Conservation (phyloP, 2,329 filamentous ascomycete species). For the Cladophialophora psammophila region DNA sequence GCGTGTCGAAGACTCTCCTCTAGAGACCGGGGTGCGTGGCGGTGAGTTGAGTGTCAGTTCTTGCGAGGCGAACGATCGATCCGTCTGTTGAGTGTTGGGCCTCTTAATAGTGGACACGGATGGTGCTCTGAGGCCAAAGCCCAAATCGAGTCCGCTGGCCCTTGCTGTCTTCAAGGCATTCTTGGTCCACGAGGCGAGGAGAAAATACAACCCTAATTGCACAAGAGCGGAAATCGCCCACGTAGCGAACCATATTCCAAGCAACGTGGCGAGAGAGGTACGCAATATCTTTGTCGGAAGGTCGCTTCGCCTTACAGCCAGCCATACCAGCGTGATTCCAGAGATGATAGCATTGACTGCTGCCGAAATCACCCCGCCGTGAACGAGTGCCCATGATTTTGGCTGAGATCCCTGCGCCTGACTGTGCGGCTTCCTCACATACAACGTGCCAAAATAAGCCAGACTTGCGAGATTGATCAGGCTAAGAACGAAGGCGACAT, state of each 20-base stretch:
- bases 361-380: conserved; percentile 22
- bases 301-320: conserved; percentile 25
- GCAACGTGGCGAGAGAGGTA: conserved; percentile 21
- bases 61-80: conserved; percentile 38
- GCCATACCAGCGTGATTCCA: conserved; percentile 37
- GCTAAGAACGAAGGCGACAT: conserved; percentile 35
- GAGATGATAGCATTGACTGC: conserved; percentile 28
- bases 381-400: conserved; percentile 29
- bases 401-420: conserved; percentile 25
- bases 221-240: conserved; percentile 33
- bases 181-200: conserved; percentile 35
- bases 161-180: conserved; percentile 30
- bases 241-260: conserved; percentile 36
- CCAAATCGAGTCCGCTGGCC: conserved; percentile 29
- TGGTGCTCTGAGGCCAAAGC: conserved; percentile 34
- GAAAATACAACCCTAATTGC: conserved; percentile 30
- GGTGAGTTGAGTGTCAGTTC: conserved; percentile 38
- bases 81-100: conserved; percentile 27
- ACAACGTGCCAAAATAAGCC: conserved; percentile 32
- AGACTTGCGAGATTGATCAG: conserved; percentile 30
- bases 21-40: conserved; percentile 38
- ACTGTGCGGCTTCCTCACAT: conserved; percentile 26
- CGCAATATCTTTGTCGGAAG: conserved; percentile 29
- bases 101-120: conserved; percentile 22
- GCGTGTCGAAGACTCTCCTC: conserved; percentile 24